Evolutionary conservation across 352 stramenopile species (phyloP).

Genomic region (Phytophthora tentaculata): DNA sequence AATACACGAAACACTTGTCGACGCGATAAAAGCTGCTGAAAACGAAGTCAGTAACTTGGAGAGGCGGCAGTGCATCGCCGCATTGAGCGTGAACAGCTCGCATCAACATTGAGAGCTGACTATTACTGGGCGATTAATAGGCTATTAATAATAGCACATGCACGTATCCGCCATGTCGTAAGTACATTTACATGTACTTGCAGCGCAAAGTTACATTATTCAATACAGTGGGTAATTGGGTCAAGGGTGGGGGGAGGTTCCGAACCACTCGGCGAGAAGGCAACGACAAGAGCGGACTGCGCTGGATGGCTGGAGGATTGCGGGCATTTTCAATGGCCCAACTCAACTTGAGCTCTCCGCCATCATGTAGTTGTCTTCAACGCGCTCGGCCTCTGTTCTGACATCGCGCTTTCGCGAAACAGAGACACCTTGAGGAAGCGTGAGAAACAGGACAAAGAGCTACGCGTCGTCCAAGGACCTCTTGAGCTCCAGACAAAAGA

Average conservation of each 20-base stretch:
- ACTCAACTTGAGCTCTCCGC: slow-evolving; percentile 10
- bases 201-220: no score
- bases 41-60: neutral
- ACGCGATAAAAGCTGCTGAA: neutral
- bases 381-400: slow-evolving; percentile 10
- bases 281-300: slow-evolving; percentile 1
- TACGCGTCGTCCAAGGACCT: slow-evolving; percentile 5
- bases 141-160: no score
- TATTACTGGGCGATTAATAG: no score
- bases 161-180: no score
- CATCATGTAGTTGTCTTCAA: slow-evolving; percentile 32
- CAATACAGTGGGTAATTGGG: no score
- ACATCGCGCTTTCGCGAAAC: slow-evolving; percentile 13
- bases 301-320: neutral
- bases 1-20: slow-evolving; percentile 20
- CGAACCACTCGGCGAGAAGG: slow-evolving; percentile 5
- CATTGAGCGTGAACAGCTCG: neutral
- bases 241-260: slow-evolving; percentile 3
- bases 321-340: neutral
- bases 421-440: slow-evolving; percentile 13
- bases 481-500: slow-evolving; percentile 3
- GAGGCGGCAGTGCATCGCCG: slow-evolving; percentile 2
- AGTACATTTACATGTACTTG: neutral
- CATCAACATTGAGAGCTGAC: slow-evolving; percentile 17
- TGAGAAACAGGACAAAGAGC: slow-evolving; percentile 28